Base-by-base conservation (phyloP, 1,284 basidiomycete genomes). In the Fomitopsis pinicola region DNA sequence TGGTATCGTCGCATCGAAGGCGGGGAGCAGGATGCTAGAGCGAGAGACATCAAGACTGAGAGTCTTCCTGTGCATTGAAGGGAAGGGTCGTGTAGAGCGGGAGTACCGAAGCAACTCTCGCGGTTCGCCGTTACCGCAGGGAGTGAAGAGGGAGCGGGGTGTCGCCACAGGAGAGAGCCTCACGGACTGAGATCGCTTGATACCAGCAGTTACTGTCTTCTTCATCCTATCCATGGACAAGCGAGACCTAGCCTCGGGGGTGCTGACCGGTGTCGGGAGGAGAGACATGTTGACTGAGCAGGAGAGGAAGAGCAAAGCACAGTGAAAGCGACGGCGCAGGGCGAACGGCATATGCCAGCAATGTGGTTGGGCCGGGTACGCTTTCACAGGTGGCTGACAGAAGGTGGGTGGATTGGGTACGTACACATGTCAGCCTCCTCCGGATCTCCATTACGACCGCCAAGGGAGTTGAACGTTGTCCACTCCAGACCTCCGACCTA, bases 281-380 rank as follows among this genome's bases (percentile, higher is more conserved):
- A 57, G 33, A 35, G 58, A 59, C 38, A 65, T 65, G 48, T n/a
- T 22, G 22, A 50, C 36, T 5, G 52, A 54, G 33, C 33, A 54
- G n/a, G 52, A 38, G 35, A 38, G 19, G 12, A 1, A 53, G 19
- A 28, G 35, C 35, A 54, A 14, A 38, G 52, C 52, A 36, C 9
- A 46, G n/a, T 6, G 35, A 54, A 40, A 36, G 33, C 33, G n/a
- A 26, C n/a, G 28, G 35, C 15, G n/a, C 17, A 50, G 48, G 12
- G 9, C 19, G n/a, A n/a, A 50, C 28, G 5, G 48, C 15, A 33
- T 22, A 12, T 4, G 30, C 28, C 28, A 7, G 15, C 3, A 30
- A 26, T 28, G 19, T n/a, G 28, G 38, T 40, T 15, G 9, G 28
- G 48, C 19, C 26, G 14, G 14, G 26, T 28, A 48, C 45, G 28